A percentile compares a stretch with the other conserved stretches of the same genome.
phyloP scores from a whole-genome alignment of 169 alveolate genomes.

The Babesia bigemina region DNA sequence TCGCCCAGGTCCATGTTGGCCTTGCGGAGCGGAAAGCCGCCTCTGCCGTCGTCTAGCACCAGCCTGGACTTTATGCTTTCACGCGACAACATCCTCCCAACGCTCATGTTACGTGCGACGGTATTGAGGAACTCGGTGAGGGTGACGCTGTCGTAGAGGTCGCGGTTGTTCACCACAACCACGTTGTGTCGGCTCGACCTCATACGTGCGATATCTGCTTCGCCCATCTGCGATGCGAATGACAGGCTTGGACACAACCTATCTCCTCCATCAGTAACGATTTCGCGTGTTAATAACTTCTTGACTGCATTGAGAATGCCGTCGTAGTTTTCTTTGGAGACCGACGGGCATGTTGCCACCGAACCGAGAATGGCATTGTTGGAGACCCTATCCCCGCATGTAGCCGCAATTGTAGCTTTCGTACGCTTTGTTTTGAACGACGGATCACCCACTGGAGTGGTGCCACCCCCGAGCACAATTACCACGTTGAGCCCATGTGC shows the following conservation, averaged over 20 bases:
- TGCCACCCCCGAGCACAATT: slow-evolving; percentile 78
- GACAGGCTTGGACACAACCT: background rate
- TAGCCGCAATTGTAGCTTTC: slow-evolving; percentile 37
- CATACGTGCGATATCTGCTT: slow-evolving; percentile 1
- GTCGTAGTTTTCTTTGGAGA: slow-evolving; percentile 27
- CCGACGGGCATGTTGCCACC: slow-evolving; percentile 2
- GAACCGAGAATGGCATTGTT: slow-evolving; percentile 40
- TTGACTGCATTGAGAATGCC: slow-evolving; percentile 15
- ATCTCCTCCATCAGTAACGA: slow-evolving; percentile 26
- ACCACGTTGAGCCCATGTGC: slow-evolving; percentile 69
- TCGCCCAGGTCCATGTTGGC: slow-evolving; percentile 72
- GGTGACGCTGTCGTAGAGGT: slow-evolving; percentile 59
- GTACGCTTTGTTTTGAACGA: slow-evolving; percentile 68
- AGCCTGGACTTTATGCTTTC: slow-evolving; percentile 62
- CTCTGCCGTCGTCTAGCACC: slow-evolving; percentile 27
- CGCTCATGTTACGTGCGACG: slow-evolving; percentile 66
- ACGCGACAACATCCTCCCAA: slow-evolving; percentile 70
- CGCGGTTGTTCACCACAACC: slow-evolving; percentile 61
- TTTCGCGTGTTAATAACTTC: slow-evolving; percentile 36
- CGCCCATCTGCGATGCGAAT: background rate
- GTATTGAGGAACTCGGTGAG: slow-evolving; percentile 68
- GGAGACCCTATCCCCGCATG: background rate
- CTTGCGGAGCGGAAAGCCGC: background rate
- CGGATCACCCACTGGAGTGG: slow-evolving; percentile 82
- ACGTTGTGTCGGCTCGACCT: slow-evolving; percentile 47